These are phyloP conservation scores for Salinomyces thailandicus DNA, from an alignment of 2,329 filamentous ascomycete genomes.

Conservation along the genomic window DNA sequence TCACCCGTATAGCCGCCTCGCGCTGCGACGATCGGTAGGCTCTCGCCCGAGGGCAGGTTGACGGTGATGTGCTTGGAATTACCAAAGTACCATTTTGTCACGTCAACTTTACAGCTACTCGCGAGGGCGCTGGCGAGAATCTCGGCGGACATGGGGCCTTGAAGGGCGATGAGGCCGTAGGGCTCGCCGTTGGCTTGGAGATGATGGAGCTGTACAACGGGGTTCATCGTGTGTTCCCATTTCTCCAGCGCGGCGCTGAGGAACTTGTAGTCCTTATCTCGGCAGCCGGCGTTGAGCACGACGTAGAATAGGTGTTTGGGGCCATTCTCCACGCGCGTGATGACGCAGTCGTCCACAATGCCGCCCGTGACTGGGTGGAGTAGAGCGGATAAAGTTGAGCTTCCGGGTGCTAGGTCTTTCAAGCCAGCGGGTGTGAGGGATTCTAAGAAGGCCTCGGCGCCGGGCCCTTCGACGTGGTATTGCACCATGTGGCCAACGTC, in stretches of 20 bases:
- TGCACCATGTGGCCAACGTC: constrained; percentile 96
- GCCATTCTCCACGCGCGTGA: constrained; percentile 61
- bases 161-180: constrained; percentile 75
- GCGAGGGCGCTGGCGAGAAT: constrained; percentile 58
- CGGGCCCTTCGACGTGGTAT: constrained; percentile 71
- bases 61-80: constrained; percentile 58
- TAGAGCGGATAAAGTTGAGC: constrained; percentile 74
- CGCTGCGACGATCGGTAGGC: constrained; percentile 58
- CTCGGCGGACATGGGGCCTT: constrained; percentile 67
- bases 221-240: constrained; percentile 44
- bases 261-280: constrained; percentile 77
- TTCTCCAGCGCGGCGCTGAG: constrained; percentile 57
- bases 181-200: constrained; percentile 38
- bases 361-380: constrained; percentile 72
- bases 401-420: constrained; percentile 51
- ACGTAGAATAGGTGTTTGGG: constrained; percentile 60
- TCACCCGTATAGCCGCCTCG: constrained; percentile 94
- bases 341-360: constrained; percentile 88
- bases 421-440: constrained; percentile 70
- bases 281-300: constrained; percentile 87
- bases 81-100: constrained; percentile 72
- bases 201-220: constrained; percentile 22
- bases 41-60: constrained; percentile 45
- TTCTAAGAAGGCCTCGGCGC: constrained; percentile 71
- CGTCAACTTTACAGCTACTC: constrained; percentile 33